A percentile compares a stretch with the other conserved stretches of the same genome.
These are phyloP conservation scores for Eucalyptus viminalis DNA, from an alignment of 345 rosid species.

Conservation along the genomic window DNA sequence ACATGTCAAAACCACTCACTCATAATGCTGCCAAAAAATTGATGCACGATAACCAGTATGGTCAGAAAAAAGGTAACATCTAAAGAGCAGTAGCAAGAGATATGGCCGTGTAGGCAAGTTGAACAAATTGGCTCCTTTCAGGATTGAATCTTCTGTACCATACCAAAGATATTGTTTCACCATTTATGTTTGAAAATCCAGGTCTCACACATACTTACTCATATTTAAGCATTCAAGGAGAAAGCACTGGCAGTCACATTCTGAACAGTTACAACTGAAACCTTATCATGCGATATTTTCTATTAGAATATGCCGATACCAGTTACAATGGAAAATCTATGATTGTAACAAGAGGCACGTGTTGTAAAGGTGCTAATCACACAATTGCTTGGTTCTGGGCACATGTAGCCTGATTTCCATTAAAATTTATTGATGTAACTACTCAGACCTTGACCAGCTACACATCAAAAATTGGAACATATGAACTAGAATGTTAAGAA, in stretches of 20 bases:
- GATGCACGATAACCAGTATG: background rate
- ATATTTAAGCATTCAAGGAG: background rate
- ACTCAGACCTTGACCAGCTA: background rate
- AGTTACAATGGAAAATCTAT: background rate
- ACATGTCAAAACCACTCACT: background rate
- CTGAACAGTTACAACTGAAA: background rate
- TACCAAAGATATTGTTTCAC: background rate
- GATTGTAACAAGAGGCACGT: background rate
- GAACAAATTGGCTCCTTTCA: background rate
- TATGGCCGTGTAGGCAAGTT: background rate
- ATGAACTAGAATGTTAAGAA: background rate
- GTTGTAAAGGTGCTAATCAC: background rate
- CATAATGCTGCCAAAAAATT: background rate
- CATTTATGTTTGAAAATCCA: background rate
- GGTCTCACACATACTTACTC: background rate
- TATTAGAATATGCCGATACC: background rate
- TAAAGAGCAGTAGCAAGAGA: background rate
- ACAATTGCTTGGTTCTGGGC: background rate
- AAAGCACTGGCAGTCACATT: background rate
- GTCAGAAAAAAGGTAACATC: background rate
- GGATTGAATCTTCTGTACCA: background rate
- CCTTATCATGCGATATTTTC: background rate
- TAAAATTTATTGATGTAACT: background rate
- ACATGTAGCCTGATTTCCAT: background rate
- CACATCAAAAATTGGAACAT: background rate